Percentiles rank a stretch among this genome's conserved stretches.
Conservation (phyloP, 2,329 filamentous ascomycete genomes). For the Colletotrichum caudatum region DNA sequence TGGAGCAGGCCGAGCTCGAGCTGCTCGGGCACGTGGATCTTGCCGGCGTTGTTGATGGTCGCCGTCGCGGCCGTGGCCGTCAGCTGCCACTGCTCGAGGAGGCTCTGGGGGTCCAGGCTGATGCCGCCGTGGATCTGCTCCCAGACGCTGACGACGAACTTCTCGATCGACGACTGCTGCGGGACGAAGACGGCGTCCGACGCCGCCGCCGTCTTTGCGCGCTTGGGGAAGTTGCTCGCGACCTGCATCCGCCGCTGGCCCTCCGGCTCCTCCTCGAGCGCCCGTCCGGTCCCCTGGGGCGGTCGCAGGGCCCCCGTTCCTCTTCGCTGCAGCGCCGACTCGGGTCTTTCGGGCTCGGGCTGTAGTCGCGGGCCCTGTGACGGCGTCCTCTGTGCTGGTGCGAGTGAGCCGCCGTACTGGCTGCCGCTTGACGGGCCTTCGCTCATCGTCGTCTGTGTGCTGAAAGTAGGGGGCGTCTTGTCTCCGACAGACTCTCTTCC, state of each 20-base stretch:
- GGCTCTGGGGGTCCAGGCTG: conserved; percentile 47
- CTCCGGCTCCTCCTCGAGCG: conserved; percentile 36
- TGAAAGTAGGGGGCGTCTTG: conserved; percentile 5
- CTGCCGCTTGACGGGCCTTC: conserved; percentile 19
- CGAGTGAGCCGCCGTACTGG: conserved; percentile 9
- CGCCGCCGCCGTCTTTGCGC: conserved; percentile 33
- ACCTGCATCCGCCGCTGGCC: conserved; percentile 42
- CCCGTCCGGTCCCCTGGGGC: conserved; percentile 11
- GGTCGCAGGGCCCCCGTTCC: conserved; percentile 36
- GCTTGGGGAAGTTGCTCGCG: conserved; percentile 42
- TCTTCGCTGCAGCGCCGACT: conserved; percentile 23
- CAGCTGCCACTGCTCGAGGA: conserved; percentile 47
- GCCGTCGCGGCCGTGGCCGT: conserved; percentile 41
- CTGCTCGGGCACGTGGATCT: conserved; percentile 37
- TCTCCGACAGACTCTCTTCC: conserved; percentile 19
- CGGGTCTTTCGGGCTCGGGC: conserved; percentile 1
- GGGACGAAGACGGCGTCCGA: conserved; percentile 34
- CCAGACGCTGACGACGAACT: conserved; percentile 51
- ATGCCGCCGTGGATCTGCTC: conserved; percentile 50
- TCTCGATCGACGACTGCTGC: conserved; percentile 45
- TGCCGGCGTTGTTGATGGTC: conserved; percentile 42
- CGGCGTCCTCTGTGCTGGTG: conserved; percentile 17
- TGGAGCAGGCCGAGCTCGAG: conserved; percentile 34
- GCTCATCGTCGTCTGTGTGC: conserved; percentile 8
- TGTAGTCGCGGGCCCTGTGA: neutral